Evolutionary conservation across 495 filamentous ascomycete species (phyloP).

Genomic region (Neurospora cerealis): DNA sequence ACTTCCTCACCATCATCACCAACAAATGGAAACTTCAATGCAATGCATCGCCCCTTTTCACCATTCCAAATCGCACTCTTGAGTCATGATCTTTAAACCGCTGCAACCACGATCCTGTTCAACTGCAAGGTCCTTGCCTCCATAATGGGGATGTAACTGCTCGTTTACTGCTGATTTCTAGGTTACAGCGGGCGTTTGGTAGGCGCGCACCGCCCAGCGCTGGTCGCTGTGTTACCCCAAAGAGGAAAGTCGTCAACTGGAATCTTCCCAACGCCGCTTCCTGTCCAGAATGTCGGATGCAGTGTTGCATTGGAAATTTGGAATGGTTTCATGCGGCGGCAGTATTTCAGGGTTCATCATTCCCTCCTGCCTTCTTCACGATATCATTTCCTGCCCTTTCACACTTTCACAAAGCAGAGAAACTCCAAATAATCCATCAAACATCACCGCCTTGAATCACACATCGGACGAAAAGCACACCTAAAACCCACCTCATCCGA

Average conservation of each 20-base stretch:
- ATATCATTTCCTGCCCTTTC: not conserved
- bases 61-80: not conserved
- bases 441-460: no score
- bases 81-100: not conserved
- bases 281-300: not conserved
- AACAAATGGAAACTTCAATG: not conserved
- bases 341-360: not conserved
- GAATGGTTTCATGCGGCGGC: not conserved
- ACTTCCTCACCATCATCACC: not conserved
- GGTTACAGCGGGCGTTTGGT: not conserved
- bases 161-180: not conserved
- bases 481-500: not conserved
- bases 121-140: not conserved
- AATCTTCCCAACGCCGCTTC: not conserved
- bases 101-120: no score
- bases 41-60: not conserved
- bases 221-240: not conserved
- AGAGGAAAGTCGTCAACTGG: not conserved
- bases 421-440: not conserved
- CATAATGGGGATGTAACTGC: not conserved
- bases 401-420: not conserved
- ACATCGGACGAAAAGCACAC: not conserved
- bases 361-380: not conserved
- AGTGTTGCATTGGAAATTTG: not conserved
- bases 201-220: not conserved